Evolutionary conservation across 805 yeast species (phyloP).

Genomic region (Metschnikowia similis): DNA sequence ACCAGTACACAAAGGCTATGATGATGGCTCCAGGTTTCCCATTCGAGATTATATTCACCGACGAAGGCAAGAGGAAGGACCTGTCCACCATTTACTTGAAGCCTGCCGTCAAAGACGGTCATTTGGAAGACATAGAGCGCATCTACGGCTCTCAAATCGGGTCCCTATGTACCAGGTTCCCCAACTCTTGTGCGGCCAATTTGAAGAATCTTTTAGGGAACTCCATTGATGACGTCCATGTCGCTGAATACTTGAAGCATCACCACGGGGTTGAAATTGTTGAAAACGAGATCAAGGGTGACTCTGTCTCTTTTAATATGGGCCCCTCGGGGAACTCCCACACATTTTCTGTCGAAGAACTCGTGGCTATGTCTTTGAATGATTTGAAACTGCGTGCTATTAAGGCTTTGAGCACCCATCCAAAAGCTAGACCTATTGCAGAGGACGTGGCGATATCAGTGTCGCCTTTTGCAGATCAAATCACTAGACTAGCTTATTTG

Average conservation of each 20-base stretch:
- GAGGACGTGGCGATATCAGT: conserved; percentile 71
- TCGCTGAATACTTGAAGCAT: conserved; percentile 42
- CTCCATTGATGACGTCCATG: conserved; percentile 43
- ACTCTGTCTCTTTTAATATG: conserved; percentile 55
- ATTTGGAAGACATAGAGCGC: conserved; percentile 54
- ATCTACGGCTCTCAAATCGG: conserved; percentile 74
- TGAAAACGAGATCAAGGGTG: conserved; percentile 33
- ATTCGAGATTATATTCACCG: conserved; percentile 81
- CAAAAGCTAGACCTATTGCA: conserved; percentile 46
- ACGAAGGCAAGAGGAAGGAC: conserved; percentile 90
- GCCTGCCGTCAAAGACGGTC: conserved; percentile 21
- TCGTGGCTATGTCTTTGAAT: conserved; percentile 75
- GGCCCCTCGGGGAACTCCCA: conserved; percentile 30
- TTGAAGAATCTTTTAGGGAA: conserved; percentile 72
- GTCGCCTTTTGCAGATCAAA: conserved; percentile 64
- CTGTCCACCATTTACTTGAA: conserved; percentile 71
- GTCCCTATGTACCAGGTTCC: conserved; percentile 67
- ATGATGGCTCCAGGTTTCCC: conserved; percentile 88
- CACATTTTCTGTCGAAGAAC: conserved; percentile 61
- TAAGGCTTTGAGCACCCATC: conserved; percentile 47
- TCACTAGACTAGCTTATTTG: conserved; percentile 64
- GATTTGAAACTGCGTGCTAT: conserved; percentile 66
- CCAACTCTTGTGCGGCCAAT: conserved; percentile 61
- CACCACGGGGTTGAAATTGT: conserved; percentile 61
- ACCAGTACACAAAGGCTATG: conserved; percentile 80